Evolutionary conservation across 2,329 filamentous ascomycete genomes (phyloP).

Genomic region (Phaeosphaeria sp.): DNA sequence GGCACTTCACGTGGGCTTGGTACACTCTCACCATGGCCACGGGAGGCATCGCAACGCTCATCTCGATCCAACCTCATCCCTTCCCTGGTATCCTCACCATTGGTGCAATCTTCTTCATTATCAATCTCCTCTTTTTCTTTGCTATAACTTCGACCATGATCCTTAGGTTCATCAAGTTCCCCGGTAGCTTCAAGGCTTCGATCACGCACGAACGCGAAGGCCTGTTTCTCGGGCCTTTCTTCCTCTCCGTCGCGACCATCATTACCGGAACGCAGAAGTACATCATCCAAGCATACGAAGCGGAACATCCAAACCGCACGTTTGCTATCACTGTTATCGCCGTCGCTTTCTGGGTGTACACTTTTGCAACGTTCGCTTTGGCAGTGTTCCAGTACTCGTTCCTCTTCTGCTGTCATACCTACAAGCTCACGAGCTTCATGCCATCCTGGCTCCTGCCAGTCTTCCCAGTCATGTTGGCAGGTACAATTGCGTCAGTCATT

Average conservation of each 20-base stretch:
- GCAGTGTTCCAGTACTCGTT: constrained; percentile 64
- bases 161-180: constrained; percentile 55
- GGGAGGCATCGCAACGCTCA: constrained; percentile 54
- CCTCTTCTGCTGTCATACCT: constrained; percentile 67
- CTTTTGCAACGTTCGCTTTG: constrained; percentile 49
- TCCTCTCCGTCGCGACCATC: constrained; percentile 50
- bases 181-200: constrained; percentile 53
- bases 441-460: constrained; percentile 77
- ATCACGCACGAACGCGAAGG: constrained; percentile 60
- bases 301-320: constrained; percentile 48
- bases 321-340: constrained; percentile 51
- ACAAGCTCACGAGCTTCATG: constrained; percentile 71
- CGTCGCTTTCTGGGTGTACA: constrained; percentile 54
- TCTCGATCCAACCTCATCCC: constrained; percentile 51
- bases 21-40: constrained; percentile 58
- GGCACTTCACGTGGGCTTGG: constrained; percentile 57
- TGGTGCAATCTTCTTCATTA: constrained; percentile 59
- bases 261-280: constrained; percentile 52
- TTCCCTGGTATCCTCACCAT: constrained; percentile 60
- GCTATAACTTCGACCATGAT: constrained; percentile 38
- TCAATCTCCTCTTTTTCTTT: constrained; percentile 59
- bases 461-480: constrained; percentile 76
- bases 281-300: constrained; percentile 39
- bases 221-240: constrained; percentile 57
- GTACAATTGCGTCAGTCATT: constrained; percentile 73